Evolutionary conservation across 352 stramenopile species (phyloP), one percentile per base, ranked within the genome.

Genomic region (Phytophthora litchii): DNA sequence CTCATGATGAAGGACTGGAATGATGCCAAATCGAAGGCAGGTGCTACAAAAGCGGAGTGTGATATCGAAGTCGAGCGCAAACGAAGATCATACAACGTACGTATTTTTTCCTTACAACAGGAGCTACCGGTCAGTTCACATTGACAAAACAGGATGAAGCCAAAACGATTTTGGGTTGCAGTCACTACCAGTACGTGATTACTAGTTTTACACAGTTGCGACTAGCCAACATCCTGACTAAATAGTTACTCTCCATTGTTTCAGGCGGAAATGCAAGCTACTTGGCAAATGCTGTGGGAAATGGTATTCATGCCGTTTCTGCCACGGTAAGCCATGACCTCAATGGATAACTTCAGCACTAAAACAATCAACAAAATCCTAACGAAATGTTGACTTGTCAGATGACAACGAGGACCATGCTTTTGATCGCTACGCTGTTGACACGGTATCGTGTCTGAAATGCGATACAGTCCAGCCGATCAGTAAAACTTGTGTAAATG

Each of bases 361-460:
- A 11, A 25, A 16, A n/a, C 19, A 8, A 14, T 10, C 7, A 44
- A 16, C 10, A 6, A n/a, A 34, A 12, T 27, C 29, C 32, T 41
- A 25, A 34, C 10, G 29, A 12, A 11, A 13, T 34, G 6, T 29
- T 53, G 14, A 19, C 29, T 54, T 38, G 16, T 34, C 29, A 85
- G 80, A 92, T 42, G 82, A 91, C 44, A 81, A 78, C 32, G 77
- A 98, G 34, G 95, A 86, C 38, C 89, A 98, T 46, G 54, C 83
- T 20, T 95, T 98, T 56, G 95, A 99, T 72, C 80, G 96, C 17
- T 98, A 98, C 57, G 74, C 92, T 36, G 96, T 97, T 13, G 94
- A 92, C 20, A 88, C 94, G 67, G 95, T 99, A 58, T 91, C 95
- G 29, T 99, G 96, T 72, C 98, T 99, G 93, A 86, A 69, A 29